These are phyloP conservation scores for Saturnispora dispora DNA, from an alignment of 805 yeast species.

Conservation along the genomic window DNA sequence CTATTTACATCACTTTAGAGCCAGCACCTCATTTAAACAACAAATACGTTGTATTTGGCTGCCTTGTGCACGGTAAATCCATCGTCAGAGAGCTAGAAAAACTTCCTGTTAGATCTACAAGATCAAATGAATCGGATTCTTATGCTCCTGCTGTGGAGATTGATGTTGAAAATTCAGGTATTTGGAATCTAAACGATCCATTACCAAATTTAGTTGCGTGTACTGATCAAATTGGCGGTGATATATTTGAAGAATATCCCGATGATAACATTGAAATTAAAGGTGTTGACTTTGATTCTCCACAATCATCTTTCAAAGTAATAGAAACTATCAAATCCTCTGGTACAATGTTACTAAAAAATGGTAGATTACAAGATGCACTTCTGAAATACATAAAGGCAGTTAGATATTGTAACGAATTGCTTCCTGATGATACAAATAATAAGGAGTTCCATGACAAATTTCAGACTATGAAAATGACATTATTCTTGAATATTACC, in stretches of 20 bases:
- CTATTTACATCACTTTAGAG: constrained; percentile 62
- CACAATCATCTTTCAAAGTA: constrained; percentile 41
- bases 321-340: constrained; percentile 53
- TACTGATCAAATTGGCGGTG: constrained; percentile 55
- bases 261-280: constrained; percentile 56
- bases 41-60: constrained; percentile 72
- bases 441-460: constrained; percentile 43
- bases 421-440: constrained; percentile 58
- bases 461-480: constrained; percentile 43
- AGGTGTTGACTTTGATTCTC: constrained; percentile 38
- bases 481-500: constrained; percentile 49
- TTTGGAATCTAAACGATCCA: constrained; percentile 43
- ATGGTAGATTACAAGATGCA: constrained; percentile 42
- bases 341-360: constrained; percentile 52
- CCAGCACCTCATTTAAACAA: constrained; percentile 68
- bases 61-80: constrained; percentile 57
- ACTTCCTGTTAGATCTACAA: constrained; percentile 35
- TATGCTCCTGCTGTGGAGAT: constrained; percentile 36
- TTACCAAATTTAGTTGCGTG: constrained; percentile 59
- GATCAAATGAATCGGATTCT: constrained; percentile 11
- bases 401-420: constrained; percentile 60
- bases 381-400: constrained; percentile 57
- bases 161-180: constrained; percentile 49
- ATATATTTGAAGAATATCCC: constrained; percentile 66
- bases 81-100: constrained; percentile 59